Evolutionary conservation across 2,329 filamentous ascomycete genomes (phyloP), one percentile per base, ranked within the genome.

Genomic region (Colletotrichum sp.): DNA sequence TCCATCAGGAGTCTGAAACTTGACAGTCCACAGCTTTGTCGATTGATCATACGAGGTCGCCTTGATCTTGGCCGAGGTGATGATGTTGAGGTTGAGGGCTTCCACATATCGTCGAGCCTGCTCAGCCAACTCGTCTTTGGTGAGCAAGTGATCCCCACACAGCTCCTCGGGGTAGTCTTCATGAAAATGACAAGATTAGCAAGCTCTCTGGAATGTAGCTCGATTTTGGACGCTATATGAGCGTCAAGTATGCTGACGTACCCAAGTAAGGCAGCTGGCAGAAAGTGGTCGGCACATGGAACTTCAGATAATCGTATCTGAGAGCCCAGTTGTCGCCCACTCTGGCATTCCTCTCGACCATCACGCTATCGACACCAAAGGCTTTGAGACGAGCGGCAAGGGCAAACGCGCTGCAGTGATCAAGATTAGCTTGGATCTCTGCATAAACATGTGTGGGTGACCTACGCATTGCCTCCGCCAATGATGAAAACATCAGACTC

Each of bases 321-420:
- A 80, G 77, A 5, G 79, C 79, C 85, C 85, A 87, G 75, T 84
- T 86, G 75, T 87, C 85, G 8, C 85, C 85, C 2, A 82, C 75
- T 4, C 78, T 76, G 2, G 80, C 62, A n/a, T 85, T 84, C 8
- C 79, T 80, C 21, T 87, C 85, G 12, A 82, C 71, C 44, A 87
- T 81, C 26, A 87, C 63, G 49, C 78, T 82, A 8, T 83, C 82
- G 0, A 86, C 80, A 0, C 82, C 82, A 1, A 86, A 66, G 1
- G 85, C 82, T 65, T 87, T 87, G 15, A 87, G 80, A 7, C 85
- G 82, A 0, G 85, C 84, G 2, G 84, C 82, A 5, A 84, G 79
- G 13, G 79, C 73, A 5, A 83, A 60, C 2, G 80, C 84, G 84
- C 52, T 62, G 30, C 10, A 34, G 10, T 34, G 4, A 18, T 16